Evolutionary conservation across 768 basidiomycete genomes (phyloP).

Genomic region (Auriscalpium microsporum): DNA sequence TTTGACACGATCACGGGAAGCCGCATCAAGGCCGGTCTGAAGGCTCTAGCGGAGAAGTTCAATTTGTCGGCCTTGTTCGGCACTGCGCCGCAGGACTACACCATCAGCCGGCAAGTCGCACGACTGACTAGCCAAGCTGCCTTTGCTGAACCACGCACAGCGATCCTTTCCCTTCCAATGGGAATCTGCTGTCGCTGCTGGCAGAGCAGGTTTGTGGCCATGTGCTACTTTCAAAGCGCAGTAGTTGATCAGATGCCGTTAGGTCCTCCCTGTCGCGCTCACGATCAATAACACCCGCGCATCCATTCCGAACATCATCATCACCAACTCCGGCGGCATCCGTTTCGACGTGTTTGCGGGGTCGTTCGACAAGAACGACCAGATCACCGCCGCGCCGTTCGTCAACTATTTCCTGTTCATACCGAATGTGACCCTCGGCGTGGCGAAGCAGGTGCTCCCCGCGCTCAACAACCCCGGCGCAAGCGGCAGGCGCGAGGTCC

Average conservation of each 20-base stretch:
- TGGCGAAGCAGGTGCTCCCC: constrained; percentile 47
- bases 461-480: constrained; percentile 41
- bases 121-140: constrained; percentile 13
- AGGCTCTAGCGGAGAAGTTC: constrained; percentile 44
- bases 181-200: constrained; percentile 53
- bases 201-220: constrained; percentile 31
- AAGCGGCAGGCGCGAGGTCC: constrained; percentile 21
- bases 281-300: constrained; percentile 57
- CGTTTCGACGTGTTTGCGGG: constrained; percentile 64
- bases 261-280: constrained; percentile 50
- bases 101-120: constrained; percentile 40
- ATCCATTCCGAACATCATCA: constrained; percentile 51
- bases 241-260: constrained; percentile 7
- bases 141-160: constrained; percentile 23
- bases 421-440: constrained; percentile 38
- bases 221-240: constrained; percentile 6
- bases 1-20: constrained; percentile 58
- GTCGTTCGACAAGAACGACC: constrained; percentile 72
- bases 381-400: constrained; percentile 69
- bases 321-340: constrained; percentile 54
- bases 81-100: constrained; percentile 69
- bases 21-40: constrained; percentile 46
- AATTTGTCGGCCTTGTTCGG: constrained; percentile 61
- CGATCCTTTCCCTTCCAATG: constrained; percentile 52
- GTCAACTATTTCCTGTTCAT: constrained; percentile 56